phyloP scores from a whole-genome alignment of 495 filamentous ascomycete genomes.

The Parathielavia hyrcaniae region DNA sequence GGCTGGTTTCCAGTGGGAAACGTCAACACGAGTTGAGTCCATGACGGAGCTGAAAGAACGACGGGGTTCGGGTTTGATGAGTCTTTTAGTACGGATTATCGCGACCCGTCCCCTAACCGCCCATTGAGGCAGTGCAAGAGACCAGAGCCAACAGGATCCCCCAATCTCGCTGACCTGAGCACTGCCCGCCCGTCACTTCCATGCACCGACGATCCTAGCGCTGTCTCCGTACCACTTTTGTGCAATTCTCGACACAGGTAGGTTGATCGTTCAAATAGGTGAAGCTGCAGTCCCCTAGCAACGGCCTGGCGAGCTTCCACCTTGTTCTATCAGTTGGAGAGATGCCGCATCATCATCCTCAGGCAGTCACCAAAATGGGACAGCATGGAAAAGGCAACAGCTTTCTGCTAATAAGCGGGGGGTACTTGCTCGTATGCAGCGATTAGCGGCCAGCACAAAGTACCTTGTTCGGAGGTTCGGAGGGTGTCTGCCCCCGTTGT shows the following conservation, averaged over 20 bases:
- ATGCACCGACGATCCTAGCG: constrained; percentile 7
- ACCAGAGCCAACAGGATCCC: constrained; percentile 9
- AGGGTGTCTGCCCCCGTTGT: constrained; percentile 13
- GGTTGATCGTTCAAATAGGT: neutral
- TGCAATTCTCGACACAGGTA: neutral
- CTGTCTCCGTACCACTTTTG: no score
- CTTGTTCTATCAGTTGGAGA: no score
- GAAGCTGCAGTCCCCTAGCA: no score
- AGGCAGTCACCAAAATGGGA: neutral
- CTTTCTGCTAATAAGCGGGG: neutral
- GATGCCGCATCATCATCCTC: neutral
- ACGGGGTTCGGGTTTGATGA: neutral
- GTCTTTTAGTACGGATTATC: neutral
- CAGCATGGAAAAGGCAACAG: neutral
- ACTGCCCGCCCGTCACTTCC: constrained; percentile 7
- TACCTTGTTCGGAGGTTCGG: constrained; percentile 6
- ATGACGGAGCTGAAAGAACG: no score
- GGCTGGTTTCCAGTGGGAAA: no score
- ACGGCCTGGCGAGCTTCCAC: no score
- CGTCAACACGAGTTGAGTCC: no score
- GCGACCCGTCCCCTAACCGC: neutral
- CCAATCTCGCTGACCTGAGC: constrained; percentile 9
- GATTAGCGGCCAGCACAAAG: constrained; percentile 5
- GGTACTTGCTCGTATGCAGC: neutral
- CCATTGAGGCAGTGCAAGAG: constrained; percentile 14